Percentiles rank a stretch among this genome's conserved stretches.
phyloP scores from a whole-genome alignment of 2,329 filamentous ascomycete species.

The Plenodomus lindquistii region DNA sequence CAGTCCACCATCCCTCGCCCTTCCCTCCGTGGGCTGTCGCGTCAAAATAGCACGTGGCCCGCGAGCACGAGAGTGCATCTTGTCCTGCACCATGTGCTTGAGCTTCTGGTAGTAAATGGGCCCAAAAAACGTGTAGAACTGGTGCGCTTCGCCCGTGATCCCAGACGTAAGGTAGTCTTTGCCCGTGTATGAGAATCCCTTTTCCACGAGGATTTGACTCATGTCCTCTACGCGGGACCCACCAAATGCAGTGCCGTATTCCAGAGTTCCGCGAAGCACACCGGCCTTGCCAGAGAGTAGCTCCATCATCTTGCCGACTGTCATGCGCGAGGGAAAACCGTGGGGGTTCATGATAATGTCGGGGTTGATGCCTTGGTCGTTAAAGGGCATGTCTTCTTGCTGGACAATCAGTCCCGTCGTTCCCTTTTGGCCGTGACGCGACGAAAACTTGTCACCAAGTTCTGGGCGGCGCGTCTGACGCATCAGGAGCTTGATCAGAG shows the following conservation, averaged over 20 bases:
- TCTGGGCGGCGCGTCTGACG: conserved; percentile 95
- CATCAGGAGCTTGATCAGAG: conserved; percentile 90
- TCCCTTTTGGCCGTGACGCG: conserved; percentile 96
- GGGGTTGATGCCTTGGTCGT: conserved; percentile 84
- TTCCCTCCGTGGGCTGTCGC: conserved; percentile 92
- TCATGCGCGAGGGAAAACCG: conserved; percentile 99
- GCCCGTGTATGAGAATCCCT: conserved; percentile 94
- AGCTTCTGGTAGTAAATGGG: conserved; percentile 99
- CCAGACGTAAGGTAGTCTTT: conserved; percentile 97
- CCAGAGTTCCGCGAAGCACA: conserved; percentile 78
- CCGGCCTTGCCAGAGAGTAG: conserved; percentile 93
- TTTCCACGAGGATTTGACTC: conserved; percentile 78
- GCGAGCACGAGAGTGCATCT: conserved; percentile 94
- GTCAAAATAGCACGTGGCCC: conserved; percentile 92
- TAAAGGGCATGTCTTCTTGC: conserved; percentile 96
- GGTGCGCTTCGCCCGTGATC: conserved; percentile 89
- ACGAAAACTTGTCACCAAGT: conserved; percentile 97
- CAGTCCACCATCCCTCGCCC: conserved; percentile 87
- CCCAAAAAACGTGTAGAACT: conserved; percentile 97
- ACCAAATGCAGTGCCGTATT: conserved; percentile 89
- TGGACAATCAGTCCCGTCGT: conserved; percentile 96
- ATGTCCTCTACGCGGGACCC: conserved; percentile 86
- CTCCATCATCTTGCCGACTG: conserved; percentile 96
- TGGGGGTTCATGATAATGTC: conserved; percentile 99
- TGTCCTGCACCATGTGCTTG: conserved; percentile 99